Evolutionary conservation across 208 protist species (phyloP).

Genomic region (Trichomonas tenax): DNA sequence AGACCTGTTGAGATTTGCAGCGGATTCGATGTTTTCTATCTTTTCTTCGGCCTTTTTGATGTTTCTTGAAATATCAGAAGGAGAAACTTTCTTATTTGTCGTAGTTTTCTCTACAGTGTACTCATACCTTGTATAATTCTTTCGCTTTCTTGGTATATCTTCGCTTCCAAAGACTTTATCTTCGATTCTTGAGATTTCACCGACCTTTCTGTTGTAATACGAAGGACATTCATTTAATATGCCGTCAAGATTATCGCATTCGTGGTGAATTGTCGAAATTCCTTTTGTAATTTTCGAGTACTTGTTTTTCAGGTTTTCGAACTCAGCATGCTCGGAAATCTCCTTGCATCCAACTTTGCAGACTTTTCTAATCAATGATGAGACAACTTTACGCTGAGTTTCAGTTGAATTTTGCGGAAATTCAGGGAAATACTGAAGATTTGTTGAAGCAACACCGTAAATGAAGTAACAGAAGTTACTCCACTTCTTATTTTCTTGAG

Average conservation of each 20-base stretch:
- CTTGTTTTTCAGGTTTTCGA: background rate
- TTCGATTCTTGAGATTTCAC: background rate
- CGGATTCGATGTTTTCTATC: background rate
- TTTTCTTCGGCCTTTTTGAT: background rate
- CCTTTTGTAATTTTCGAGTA: background rate
- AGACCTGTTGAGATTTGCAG: background rate
- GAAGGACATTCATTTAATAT: background rate
- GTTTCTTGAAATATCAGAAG: background rate
- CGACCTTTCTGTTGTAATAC: background rate
- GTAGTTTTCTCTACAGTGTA: background rate
- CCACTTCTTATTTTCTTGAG: background rate
- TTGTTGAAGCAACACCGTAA: background rate
- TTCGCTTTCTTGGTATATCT: background rate
- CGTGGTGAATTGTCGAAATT: background rate
- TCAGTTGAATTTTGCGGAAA: background rate
- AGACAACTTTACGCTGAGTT: background rate
- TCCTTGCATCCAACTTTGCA: background rate
- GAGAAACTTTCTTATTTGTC: background rate
- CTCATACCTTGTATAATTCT: background rate
- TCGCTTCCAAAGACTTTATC: background rate
- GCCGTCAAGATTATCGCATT: background rate
- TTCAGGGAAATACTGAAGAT: background rate
- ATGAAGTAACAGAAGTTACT: background rate
- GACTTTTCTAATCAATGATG: background rate
- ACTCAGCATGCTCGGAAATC: background rate